Evolutionary conservation across 1,139 yeast genomes (phyloP), one percentile per base, ranked within the genome.

Genomic region (Scheffersomyces stambukii): DNA sequence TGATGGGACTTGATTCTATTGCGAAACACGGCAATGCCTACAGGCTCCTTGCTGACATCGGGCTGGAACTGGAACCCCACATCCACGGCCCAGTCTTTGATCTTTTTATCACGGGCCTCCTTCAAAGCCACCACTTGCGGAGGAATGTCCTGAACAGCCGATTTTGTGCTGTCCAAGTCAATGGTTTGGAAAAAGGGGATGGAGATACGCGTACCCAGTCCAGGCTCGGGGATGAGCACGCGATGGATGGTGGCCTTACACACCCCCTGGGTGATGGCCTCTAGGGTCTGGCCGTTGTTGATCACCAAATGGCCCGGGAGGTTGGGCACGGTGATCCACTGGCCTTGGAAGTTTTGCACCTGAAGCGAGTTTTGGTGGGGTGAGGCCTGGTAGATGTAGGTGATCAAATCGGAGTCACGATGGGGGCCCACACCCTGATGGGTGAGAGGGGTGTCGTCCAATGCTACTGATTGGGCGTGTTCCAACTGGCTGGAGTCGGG

Each of bases 371-470:
- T 42, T 6, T 42, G 29, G 32, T 70, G 71, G 25, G 62, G 56
- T 0, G 75, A 64, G 2, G 71, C 84, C 45, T 78, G 85, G 41
- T 63, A 72, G 10, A 78, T 77, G 43, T 67, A 74, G 0, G 84
- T 77, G 25, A 78, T 45, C 41, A 78, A 61, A 36, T 77, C 83
- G n/a, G 79, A 72, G 43, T 79, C 86, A 40, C 83, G 68, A 46
- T 80, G 86, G 3, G 83, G 81, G 1, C 88, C 86, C 19, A 74
- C 78, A 2, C 86, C 84, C 47, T 78, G 85, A 15, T 57, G 56
- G 6, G 70, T 60, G n/a, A 59, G 40, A 23, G 70, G 68, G 9
- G 62, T 58, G 31, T 72, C 77, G 23, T 58, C 51, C 21, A 57
- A 41, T 0, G 60, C 61, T 7, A 43, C 49, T 14, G 64, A 54